Evolutionary conservation across 192 early-diverging fungal genomes (phyloP).

Genomic region (Mortierella alpina): DNA sequence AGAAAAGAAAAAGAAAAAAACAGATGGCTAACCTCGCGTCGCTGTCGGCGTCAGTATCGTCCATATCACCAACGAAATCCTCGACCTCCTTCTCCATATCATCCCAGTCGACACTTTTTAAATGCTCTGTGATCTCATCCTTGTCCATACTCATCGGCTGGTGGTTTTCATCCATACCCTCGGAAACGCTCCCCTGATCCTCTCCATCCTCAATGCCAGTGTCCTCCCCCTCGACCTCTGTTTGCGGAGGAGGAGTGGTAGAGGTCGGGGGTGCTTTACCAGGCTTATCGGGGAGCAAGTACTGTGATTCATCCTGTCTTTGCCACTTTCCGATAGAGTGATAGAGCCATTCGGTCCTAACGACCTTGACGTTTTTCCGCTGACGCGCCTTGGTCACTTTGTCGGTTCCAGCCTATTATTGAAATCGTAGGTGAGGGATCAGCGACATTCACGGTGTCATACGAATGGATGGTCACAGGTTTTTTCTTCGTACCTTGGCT

Average conservation of each 20-base stretch:
- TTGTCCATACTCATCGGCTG: constrained; percentile 22
- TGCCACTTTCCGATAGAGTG: constrained; percentile 80
- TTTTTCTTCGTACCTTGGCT: constrained; percentile 68
- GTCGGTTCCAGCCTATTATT: constrained; percentile 69
- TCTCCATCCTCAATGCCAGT: constrained; percentile 53
- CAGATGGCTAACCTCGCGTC: constrained; percentile 53
- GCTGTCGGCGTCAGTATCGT: constrained; percentile 65
- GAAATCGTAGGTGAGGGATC: constrained; percentile 1
- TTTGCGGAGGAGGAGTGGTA: constrained; percentile 29
- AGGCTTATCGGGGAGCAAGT: constrained; percentile 55
- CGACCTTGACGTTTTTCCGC: constrained; percentile 57
- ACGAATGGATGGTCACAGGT: background rate
- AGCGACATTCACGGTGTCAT: background rate
- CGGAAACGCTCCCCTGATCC: constrained; percentile 58
- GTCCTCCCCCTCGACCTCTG: constrained; percentile 60
- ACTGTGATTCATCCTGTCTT: constrained; percentile 73
- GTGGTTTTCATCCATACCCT: constrained; percentile 56
- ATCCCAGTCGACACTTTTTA: constrained; percentile 53
- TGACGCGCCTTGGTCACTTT: constrained; percentile 79
- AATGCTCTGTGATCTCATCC: constrained; percentile 23
- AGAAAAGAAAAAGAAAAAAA: constrained; percentile 30
- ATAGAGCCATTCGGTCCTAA: constrained; percentile 75
- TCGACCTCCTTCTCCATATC: constrained; percentile 66
- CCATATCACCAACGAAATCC: constrained; percentile 64
- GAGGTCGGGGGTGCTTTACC: constrained; percentile 10